These are phyloP conservation scores for Cercospora zeae-maydis DNA, from an alignment of 2,329 filamentous ascomycete genomes.

Conservation along the genomic window DNA sequence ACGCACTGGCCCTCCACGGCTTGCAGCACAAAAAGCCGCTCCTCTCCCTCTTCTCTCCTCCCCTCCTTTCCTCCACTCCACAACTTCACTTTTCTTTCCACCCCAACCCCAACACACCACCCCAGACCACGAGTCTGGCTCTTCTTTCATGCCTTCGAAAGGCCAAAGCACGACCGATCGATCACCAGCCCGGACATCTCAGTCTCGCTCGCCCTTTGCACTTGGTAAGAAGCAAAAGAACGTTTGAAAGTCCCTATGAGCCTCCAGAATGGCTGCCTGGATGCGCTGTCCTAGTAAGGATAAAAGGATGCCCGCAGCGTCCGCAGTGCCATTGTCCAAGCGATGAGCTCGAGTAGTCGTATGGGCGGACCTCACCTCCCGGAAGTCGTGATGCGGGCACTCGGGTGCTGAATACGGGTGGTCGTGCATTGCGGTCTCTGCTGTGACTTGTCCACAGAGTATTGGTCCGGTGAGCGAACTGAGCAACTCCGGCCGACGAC, in stretches of 20 bases:
- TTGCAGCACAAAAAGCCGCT: not conserved
- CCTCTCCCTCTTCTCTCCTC: not conserved
- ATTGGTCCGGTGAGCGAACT: not conserved
- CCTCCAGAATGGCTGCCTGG: not conserved
- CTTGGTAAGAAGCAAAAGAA: not conserved
- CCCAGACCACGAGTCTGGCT: not conserved
- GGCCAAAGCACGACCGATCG: not conserved
- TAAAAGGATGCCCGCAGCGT: not conserved
- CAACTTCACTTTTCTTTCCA: not conserved
- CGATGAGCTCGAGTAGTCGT: not conserved
- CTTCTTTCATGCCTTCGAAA: slow-evolving; percentile 1
- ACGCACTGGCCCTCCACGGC: not conserved
- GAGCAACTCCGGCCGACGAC: not conserved
- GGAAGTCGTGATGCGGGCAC: not conserved
- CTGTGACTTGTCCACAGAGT: not conserved
- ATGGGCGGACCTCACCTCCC: not conserved
- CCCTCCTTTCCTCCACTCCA: not conserved
- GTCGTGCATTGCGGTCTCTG: not conserved
- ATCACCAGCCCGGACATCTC: not conserved
- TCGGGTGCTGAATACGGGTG: not conserved
- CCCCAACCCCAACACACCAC: not conserved
- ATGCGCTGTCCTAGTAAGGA: not conserved
- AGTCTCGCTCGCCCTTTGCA: not conserved
- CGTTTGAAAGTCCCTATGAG: not conserved
- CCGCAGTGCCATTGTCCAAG: not conserved